phyloP scores from a whole-genome alignment of 768 basidiomycete genomes.

The Termitomyces sp. region DNA sequence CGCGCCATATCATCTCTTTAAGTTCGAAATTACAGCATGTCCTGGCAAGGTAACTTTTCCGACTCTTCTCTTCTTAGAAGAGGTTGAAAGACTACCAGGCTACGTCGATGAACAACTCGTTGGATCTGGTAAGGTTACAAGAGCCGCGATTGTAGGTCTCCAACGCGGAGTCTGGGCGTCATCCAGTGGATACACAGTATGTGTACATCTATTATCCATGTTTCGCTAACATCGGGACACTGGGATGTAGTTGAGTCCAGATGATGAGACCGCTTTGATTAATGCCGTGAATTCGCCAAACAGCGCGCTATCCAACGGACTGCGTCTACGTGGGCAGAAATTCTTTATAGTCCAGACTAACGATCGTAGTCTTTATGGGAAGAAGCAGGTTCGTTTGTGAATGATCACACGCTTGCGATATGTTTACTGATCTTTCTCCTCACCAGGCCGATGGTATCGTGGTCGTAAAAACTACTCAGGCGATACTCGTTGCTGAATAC shows the following conservation, averaged over 20 bases:
- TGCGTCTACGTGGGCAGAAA: constrained; percentile 66
- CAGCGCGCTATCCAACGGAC: constrained; percentile 46
- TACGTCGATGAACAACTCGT: constrained; percentile 83
- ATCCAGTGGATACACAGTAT: constrained; percentile 52
- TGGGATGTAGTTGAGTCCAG: constrained; percentile 45
- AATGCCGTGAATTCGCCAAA: constrained; percentile 38
- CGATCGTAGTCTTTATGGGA: constrained; percentile 59
- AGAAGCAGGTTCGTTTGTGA: constrained; percentile 61
- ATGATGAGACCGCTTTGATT: constrained; percentile 60
- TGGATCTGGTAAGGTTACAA: constrained; percentile 63
- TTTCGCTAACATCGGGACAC: constrained; percentile 2
- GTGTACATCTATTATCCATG: constrained; percentile 17
- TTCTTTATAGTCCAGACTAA: constrained; percentile 60
- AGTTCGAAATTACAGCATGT: constrained; percentile 39
- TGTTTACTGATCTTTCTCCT: neutral
- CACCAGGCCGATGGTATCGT: constrained; percentile 67
- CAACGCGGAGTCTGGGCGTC: constrained; percentile 77
- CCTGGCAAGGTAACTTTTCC: constrained; percentile 56
- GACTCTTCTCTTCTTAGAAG: neutral
- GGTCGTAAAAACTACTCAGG: constrained; percentile 78
- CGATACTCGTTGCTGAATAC: constrained; percentile 82
- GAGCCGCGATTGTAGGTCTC: constrained; percentile 74
- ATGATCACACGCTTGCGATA: neutral
- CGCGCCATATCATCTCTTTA: neutral
- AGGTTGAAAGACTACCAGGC: constrained; percentile 33